These are phyloP conservation scores for Boletus smithii DNA, from an alignment of 1,284 basidiomycete species.

Conservation along the genomic window DNA sequence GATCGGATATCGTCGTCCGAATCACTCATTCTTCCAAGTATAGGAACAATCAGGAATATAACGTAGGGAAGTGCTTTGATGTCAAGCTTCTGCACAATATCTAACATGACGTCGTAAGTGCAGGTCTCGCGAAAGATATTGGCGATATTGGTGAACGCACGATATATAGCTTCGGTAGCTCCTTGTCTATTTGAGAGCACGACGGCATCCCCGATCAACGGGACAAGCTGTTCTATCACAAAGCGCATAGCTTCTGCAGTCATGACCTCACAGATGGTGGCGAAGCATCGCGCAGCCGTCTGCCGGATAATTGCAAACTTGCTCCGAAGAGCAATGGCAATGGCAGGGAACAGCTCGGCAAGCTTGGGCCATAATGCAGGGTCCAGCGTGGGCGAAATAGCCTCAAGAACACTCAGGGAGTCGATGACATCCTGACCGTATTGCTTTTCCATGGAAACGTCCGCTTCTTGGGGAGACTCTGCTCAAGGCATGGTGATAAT, in stretches of 20 bases:
- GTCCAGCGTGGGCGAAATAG: slow-evolving; percentile 77
- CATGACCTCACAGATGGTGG: slow-evolving; percentile 84
- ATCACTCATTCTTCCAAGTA: slow-evolving; percentile 98
- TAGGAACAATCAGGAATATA: slow-evolving; percentile 94
- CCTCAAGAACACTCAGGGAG: slow-evolving; percentile 85
- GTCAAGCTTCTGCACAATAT: slow-evolving; percentile 89
- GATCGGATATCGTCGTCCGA: slow-evolving; percentile 87
- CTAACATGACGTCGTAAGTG: slow-evolving; percentile 40
- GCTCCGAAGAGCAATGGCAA: slow-evolving; percentile 78
- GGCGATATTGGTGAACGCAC: slow-evolving; percentile 49
- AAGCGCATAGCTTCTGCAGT: slow-evolving; percentile 84
- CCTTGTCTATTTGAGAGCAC: slow-evolving; percentile 85
- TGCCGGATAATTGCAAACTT: slow-evolving; percentile 87
- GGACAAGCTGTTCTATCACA: slow-evolving; percentile 85
- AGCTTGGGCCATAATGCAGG: slow-evolving; percentile 68
- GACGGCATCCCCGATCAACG: slow-evolving; percentile 79
- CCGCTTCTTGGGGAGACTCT: slow-evolving; percentile 57
- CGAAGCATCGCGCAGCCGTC: slow-evolving; percentile 83
- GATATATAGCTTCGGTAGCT: slow-evolving; percentile 85
- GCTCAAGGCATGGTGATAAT: slow-evolving; percentile 6
- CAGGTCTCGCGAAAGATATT: not conserved
- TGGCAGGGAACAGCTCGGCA: slow-evolving; percentile 69
- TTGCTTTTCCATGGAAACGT: slow-evolving; percentile 63
- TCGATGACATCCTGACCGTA: slow-evolving; percentile 93
- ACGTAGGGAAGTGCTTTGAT: slow-evolving; percentile 96